Percentiles rank a stretch among this genome's conserved stretches.
Evolutionary conservation across 352 stramenopile genomes (phyloP).

Genomic region (Phytopythium boreale): DNA sequence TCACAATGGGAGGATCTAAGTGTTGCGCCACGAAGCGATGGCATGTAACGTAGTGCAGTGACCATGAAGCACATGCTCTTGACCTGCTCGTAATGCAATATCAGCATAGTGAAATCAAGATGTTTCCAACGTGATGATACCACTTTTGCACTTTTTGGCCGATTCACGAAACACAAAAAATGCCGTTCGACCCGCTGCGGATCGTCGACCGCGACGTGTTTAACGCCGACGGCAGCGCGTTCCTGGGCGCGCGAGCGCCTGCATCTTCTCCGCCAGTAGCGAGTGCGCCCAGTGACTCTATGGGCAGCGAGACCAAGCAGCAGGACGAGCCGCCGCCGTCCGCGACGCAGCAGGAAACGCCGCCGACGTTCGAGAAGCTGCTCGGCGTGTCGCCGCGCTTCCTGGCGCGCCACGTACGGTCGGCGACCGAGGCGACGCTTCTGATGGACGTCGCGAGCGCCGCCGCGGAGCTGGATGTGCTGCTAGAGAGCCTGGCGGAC

Average conservation of each 20-base stretch:
- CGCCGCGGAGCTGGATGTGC: constrained; percentile 34
- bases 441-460: constrained; percentile 24
- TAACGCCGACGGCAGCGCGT: constrained; percentile 24
- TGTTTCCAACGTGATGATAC: not conserved
- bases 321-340: not conserved
- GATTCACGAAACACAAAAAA: no score
- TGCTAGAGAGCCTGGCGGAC: constrained; percentile 25
- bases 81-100: not conserved
- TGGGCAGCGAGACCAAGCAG: constrained; percentile 4
- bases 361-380: constrained; percentile 6
- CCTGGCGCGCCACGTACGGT: constrained; percentile 13
- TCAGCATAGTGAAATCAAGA: constrained; percentile 1
- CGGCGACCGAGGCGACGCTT: constrained; percentile 16
- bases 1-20: no score
- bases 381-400: constrained; percentile 23
- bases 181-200: constrained; percentile 10
- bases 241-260: constrained; percentile 9
- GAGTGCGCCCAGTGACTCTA: not conserved
- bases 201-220: constrained; percentile 17
- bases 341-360: not conserved
- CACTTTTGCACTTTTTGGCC: not conserved
- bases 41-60: no score
- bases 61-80: not conserved
- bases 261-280: not conserved
- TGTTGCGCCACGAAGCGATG: no score